A percentile compares a stretch with the other conserved stretches of the same genome.
Conservation (phyloP, 768 basidiomycete genomes). For the Hericium alpestre region DNA sequence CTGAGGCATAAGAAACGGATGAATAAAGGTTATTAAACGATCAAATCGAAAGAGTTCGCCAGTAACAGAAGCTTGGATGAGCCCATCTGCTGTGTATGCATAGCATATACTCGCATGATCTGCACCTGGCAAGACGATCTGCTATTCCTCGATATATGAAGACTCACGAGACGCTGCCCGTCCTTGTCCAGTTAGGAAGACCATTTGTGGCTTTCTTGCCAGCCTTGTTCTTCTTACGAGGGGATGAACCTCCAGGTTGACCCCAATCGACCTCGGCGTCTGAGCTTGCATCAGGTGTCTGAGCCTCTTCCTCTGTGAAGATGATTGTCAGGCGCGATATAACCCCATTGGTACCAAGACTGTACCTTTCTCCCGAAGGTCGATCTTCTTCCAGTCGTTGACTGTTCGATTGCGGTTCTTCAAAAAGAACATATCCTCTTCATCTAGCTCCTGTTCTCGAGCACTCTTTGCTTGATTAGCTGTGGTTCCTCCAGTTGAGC, state of each 20-base stretch:
- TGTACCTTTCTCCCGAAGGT: slow-evolving; percentile 47
- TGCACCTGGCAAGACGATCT: not conserved
- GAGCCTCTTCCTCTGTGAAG: slow-evolving; percentile 6
- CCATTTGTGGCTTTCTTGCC: slow-evolving; percentile 6
- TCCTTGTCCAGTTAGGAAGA: slow-evolving; percentile 11
- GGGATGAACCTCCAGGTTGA: slow-evolving; percentile 3
- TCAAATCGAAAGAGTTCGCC: not conserved
- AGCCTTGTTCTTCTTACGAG: slow-evolving; percentile 8
- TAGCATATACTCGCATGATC: not conserved
- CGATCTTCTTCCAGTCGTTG: slow-evolving; percentile 49
- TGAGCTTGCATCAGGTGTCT: slow-evolving; percentile 11
- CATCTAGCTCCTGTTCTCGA: slow-evolving; percentile 25
- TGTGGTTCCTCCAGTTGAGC: not conserved
- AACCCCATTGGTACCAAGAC: not conserved
- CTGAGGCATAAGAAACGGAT: slow-evolving; percentile 11
- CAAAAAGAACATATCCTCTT: slow-evolving; percentile 64
- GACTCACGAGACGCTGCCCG: slow-evolving; percentile 9
- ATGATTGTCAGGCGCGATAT: not conserved
- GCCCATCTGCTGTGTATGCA: not conserved
- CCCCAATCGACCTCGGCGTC: slow-evolving; percentile 11
- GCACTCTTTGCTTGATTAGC: slow-evolving; percentile 6
- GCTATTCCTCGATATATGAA: not conserved
- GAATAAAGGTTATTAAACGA: not conserved
- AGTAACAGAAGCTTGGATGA: not conserved
- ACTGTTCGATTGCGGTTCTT: slow-evolving; percentile 49